Evolutionary conservation across 1,139 yeast genomes (phyloP).

Genomic region (Candida sp.): DNA sequence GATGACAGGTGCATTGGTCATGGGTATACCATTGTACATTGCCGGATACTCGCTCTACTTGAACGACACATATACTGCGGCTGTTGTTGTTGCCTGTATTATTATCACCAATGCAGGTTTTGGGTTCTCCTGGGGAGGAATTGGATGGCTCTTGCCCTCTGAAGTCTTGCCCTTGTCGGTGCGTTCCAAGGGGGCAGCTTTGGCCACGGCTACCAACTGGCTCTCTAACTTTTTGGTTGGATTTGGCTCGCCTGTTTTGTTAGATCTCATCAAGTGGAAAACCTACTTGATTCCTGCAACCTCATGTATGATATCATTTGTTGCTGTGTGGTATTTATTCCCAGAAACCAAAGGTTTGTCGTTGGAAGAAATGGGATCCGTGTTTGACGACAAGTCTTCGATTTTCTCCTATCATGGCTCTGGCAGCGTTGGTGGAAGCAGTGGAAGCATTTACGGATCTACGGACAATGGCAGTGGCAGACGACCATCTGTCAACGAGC

Average conservation of each 20-base stretch:
- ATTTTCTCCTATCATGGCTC: too few species aligned
- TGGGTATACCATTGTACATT: constrained; percentile 47
- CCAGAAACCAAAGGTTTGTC: constrained; percentile 94
- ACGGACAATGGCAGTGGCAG: too few species aligned
- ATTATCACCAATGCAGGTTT: constrained; percentile 56
- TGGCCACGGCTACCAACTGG: constrained; percentile 62
- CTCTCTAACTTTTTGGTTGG: constrained; percentile 58
- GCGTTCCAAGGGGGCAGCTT: constrained; percentile 57
- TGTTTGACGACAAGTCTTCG: constrained; percentile 86
- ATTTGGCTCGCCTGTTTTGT: constrained; percentile 54
- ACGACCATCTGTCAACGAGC: constrained; percentile 21
- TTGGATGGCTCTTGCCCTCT: constrained; percentile 58
- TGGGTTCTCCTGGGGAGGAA: constrained; percentile 63
- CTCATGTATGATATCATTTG: constrained; percentile 47
- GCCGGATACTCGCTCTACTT: constrained; percentile 46
- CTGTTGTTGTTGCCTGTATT: constrained; percentile 51
- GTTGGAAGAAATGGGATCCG: constrained; percentile 85
- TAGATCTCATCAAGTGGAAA: constrained; percentile 52
- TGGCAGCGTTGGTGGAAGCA: too few species aligned
- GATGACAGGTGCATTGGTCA: constrained; percentile 51
- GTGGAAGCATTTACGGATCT: too few species aligned
- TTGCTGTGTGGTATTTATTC: constrained; percentile 64
- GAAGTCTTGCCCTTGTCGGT: constrained; percentile 58
- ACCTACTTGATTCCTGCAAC: constrained; percentile 53
- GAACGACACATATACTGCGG: constrained; percentile 42